Percentiles rank a stretch among this genome's conserved stretches.
Evolutionary conservation across 768 basidiomycete genomes (phyloP).

Genomic region (Hortiboletus flavorubellus): DNA sequence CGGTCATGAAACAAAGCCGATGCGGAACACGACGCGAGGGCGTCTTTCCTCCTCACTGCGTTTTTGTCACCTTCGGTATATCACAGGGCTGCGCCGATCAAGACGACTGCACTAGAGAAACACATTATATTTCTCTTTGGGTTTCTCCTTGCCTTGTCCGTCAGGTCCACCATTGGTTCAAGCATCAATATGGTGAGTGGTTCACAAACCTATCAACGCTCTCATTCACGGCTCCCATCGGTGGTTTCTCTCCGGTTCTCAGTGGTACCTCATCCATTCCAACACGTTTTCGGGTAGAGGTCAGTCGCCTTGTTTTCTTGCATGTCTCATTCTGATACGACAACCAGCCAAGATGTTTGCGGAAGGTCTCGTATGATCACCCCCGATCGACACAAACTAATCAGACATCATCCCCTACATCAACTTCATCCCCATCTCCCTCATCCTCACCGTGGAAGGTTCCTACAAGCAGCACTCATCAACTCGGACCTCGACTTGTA

Average conservation of each 20-base stretch:
- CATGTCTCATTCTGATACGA: not conserved
- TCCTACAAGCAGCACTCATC: conserved; percentile 95
- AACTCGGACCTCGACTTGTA: conserved; percentile 99
- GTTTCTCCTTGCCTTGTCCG: conserved; percentile 78
- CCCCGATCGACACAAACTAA: not conserved
- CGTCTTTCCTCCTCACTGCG: not conserved
- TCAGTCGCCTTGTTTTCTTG: conserved; percentile 29
- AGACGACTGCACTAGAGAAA: conserved; percentile 88
- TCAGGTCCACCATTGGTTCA: conserved; percentile 92
- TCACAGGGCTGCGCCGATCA: no score
- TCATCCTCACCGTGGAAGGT: conserved; percentile 99
- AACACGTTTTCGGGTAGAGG: conserved; percentile 61
- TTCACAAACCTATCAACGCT: not conserved
- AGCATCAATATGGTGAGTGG: conserved; percentile 72
- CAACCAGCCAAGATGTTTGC: conserved; percentile 68
- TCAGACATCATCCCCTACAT: conserved; percentile 97
- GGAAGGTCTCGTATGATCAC: conserved; percentile 54
- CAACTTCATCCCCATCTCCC: conserved; percentile 97
- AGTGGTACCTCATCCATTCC: conserved; percentile 86
- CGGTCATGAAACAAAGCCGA: conserved; percentile 96
- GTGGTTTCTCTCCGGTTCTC: conserved; percentile 84
- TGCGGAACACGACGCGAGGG: conserved; percentile 97
- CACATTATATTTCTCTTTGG: conserved; percentile 96
- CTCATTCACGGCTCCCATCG: conserved; percentile 20
- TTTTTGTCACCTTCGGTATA: not conserved